Percentiles rank a stretch among this genome's conserved stretches.
Evolutionary conservation across 2,329 filamentous ascomycete genomes (phyloP).

Genomic region (Herpotrichia juniperi): DNA sequence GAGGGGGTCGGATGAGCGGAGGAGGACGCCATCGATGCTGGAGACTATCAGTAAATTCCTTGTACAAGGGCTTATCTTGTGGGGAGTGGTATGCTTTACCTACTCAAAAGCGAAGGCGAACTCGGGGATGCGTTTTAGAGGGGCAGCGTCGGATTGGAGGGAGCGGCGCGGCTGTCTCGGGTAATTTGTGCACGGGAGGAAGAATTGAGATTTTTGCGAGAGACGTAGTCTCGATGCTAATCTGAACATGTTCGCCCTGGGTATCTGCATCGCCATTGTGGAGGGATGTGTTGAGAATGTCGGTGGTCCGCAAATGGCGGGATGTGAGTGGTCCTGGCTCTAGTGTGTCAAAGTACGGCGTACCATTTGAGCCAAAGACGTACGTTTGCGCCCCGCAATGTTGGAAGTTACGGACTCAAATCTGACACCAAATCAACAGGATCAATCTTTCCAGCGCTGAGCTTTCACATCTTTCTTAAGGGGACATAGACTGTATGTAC

Average conservation of each 20-base stretch:
- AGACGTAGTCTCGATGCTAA: not conserved
- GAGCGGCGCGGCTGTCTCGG: constrained; percentile 21
- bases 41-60: constrained; percentile 30
- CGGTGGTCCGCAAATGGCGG: constrained; percentile 14
- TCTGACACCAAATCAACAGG: not conserved
- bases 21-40: constrained; percentile 92
- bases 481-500: no score
- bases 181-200: constrained; percentile 11
- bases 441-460: not conserved
- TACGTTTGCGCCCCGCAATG: not conserved
- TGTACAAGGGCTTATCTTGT: no score
- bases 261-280: constrained; percentile 2
- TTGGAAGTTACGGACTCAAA: no score
- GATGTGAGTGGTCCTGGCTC: constrained; percentile 7
- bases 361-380: not conserved
- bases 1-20: constrained; percentile 79
- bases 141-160: constrained; percentile 31
- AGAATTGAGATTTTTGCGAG: not conserved
- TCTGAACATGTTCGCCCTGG: not conserved
- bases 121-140: constrained; percentile 39
- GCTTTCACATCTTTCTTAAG: not conserved
- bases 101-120: constrained; percentile 66
- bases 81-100: constrained; percentile 31
- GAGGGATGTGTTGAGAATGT: not conserved
- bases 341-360: not conserved